A percentile compares a stretch with the other conserved stretches of the same genome.
Conservation (phyloP, 192 early-diverging fungal genomes). For the Tieghemiomyces parasiticus region DNA sequence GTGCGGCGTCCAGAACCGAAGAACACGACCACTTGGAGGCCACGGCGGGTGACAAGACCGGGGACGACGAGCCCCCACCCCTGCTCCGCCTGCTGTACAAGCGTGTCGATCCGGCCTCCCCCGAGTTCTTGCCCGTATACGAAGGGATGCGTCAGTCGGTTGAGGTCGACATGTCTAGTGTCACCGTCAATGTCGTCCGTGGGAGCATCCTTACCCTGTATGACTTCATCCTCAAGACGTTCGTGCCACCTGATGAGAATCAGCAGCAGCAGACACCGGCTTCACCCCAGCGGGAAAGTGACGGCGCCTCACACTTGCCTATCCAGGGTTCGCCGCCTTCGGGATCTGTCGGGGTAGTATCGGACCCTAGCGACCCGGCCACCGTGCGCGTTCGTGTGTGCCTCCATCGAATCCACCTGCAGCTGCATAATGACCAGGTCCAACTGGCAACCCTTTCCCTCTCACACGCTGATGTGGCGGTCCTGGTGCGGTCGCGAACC, state of each 20-base stretch:
- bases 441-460: conserved; percentile 59
- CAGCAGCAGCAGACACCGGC: conserved; percentile 15
- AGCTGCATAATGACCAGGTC: conserved; percentile 65
- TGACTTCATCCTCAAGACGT: conserved; percentile 68
- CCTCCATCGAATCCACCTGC: conserved; percentile 65
- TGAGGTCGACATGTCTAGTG: conserved; percentile 58
- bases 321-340: background rate
- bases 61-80: background rate
- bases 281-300: background rate
- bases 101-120: conserved; percentile 49
- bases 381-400: conserved; percentile 61
- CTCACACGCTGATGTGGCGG: conserved; percentile 50
- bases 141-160: conserved; percentile 67
- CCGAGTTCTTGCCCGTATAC: conserved; percentile 56
- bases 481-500: conserved; percentile 39
- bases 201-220: conserved; percentile 73
- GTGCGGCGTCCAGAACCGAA: too few species aligned
- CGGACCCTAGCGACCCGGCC: conserved; percentile 23
- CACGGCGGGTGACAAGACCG: too few species aligned
- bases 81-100: conserved; percentile 58
- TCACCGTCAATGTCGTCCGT: conserved; percentile 71
- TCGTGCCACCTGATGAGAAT: conserved; percentile 26
- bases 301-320: background rate
- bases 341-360: too few species aligned
- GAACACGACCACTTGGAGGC: background rate